Conservation (phyloP, 1,139 yeast species). For the Pichia kudriavzevii region DNA sequence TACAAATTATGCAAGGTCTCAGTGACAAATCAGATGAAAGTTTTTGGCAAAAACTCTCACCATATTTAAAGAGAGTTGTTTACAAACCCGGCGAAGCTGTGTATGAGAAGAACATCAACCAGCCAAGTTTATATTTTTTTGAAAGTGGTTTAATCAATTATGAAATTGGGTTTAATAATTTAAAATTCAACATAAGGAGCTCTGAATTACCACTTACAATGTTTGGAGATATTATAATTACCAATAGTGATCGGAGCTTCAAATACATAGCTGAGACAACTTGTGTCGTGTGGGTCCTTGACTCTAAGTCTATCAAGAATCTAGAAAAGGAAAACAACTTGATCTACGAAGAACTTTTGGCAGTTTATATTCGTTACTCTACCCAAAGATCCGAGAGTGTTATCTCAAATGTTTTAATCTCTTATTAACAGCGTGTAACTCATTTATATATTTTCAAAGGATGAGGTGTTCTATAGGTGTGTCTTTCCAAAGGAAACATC, state of each 20-base stretch:
- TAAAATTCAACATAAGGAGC: conserved; percentile 63
- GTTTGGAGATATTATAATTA: conserved; percentile 59
- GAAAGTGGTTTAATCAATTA: conserved; percentile 76
- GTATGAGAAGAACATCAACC: conserved; percentile 38
- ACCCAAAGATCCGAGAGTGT: conserved; percentile 69
- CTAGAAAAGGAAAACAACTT: conserved; percentile 26
- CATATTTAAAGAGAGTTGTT: conserved; percentile 44
- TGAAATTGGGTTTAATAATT: conserved; percentile 39
- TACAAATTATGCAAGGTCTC: conserved; percentile 65
- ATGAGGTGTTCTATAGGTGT: too few species aligned
- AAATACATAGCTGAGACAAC: conserved; percentile 44
- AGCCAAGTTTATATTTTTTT: conserved; percentile 53
- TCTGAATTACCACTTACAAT: conserved; percentile 71
- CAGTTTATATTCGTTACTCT: conserved; percentile 56
- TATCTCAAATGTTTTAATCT: conserved; percentile 60
- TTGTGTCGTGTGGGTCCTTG: conserved; percentile 67
- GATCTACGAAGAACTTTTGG: conserved; percentile 61
- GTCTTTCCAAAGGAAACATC: too few species aligned
- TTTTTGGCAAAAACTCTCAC: conserved; percentile 56
- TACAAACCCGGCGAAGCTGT: conserved; percentile 40
- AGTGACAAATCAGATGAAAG: conserved; percentile 48
- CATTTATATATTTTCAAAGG: too few species aligned
- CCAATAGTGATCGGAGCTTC: conserved; percentile 36
- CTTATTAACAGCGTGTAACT: too few species aligned
- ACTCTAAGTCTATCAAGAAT: conserved; percentile 31